A percentile compares a stretch with the other conserved stretches of the same genome.
phyloP scores from a whole-genome alignment of 345 rosid species.

The Linum trigynum region DNA sequence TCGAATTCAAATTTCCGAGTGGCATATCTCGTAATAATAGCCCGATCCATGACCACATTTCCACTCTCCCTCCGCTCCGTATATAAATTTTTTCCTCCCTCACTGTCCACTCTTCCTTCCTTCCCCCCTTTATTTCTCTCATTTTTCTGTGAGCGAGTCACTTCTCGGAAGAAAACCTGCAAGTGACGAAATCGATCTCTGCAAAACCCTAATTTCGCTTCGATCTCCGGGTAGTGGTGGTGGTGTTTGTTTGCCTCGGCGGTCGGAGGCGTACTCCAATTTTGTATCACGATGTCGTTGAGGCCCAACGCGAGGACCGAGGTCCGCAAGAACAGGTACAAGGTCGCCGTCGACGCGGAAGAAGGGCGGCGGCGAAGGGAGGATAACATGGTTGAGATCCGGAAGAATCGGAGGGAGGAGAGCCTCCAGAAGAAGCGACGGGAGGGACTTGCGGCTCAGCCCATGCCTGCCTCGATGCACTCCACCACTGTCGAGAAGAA shows the following conservation, averaged over 20 bases:
- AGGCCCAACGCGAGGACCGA: conserved; percentile 25
- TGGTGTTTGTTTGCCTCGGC: background rate
- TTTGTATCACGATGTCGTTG: conserved; percentile 16
- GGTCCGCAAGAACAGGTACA: conserved; percentile 22
- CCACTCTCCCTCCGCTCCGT: background rate
- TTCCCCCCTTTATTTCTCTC: background rate
- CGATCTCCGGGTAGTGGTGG: background rate
- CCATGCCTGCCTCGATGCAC: background rate
- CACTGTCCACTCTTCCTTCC: background rate
- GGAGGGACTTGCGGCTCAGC: conserved; percentile 14
- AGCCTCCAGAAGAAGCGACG: conserved; percentile 24
- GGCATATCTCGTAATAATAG: background rate
- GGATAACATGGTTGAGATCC: conserved; percentile 25
- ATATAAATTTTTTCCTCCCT: background rate
- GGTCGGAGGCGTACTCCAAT: background rate
- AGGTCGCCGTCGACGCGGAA: conserved; percentile 25
- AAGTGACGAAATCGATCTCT: too few relatives aligned
- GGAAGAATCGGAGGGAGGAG: conserved; percentile 22
- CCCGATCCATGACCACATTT: background rate
- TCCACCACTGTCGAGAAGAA: background rate
- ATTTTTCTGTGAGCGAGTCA: background rate
- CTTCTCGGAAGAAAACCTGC: too few relatives aligned
- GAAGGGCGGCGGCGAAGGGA: conserved; percentile 27
- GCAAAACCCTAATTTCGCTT: background rate
- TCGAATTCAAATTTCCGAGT: background rate